These are phyloP conservation scores for Cladophialophora immunda DNA, from an alignment of 2,329 filamentous ascomycete species.

Conservation along the genomic window DNA sequence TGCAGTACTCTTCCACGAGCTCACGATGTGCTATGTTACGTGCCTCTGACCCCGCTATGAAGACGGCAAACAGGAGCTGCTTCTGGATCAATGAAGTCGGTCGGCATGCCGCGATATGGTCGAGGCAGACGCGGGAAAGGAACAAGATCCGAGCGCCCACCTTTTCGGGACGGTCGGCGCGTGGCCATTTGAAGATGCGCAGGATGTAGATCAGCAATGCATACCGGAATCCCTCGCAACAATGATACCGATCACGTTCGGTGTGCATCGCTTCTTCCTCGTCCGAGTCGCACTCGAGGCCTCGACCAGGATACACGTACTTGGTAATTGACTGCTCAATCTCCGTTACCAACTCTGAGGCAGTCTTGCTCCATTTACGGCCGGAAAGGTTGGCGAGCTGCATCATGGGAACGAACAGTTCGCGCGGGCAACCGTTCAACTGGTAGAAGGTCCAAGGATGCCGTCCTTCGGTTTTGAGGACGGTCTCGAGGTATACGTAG, in stretches of 20 bases:
- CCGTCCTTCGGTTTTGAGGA: slow-evolving; percentile 22
- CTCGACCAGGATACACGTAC: slow-evolving; percentile 22
- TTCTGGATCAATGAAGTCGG: slow-evolving; percentile 25
- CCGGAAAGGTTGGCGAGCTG: slow-evolving; percentile 20
- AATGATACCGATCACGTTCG: slow-evolving; percentile 27
- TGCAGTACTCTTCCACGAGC: slow-evolving; percentile 21
- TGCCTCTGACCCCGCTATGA: slow-evolving; percentile 24
- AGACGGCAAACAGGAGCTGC: slow-evolving; percentile 26
- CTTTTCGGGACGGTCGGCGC: neutral
- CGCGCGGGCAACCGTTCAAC: slow-evolving; percentile 28
- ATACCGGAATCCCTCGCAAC: slow-evolving; percentile 29
- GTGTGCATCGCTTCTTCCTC: slow-evolving; percentile 26
- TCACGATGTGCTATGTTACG: slow-evolving; percentile 1
- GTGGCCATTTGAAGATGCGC: slow-evolving; percentile 10
- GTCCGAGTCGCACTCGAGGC: slow-evolving; percentile 7
- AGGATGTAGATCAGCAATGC: slow-evolving; percentile 29
- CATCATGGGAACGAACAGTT: slow-evolving; percentile 28
- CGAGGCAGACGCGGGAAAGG: slow-evolving; percentile 17
- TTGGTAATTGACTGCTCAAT: slow-evolving; percentile 24
- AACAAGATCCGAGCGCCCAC: neutral
- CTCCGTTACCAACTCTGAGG: slow-evolving; percentile 1
- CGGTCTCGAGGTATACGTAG: slow-evolving; percentile 23
- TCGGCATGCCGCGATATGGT: slow-evolving; percentile 16
- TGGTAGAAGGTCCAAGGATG: slow-evolving; percentile 31
- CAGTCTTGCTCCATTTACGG: slow-evolving; percentile 2